Conservation (phyloP, 2,329 filamentous ascomycete genomes). For the Fusarium papillatum region DNA sequence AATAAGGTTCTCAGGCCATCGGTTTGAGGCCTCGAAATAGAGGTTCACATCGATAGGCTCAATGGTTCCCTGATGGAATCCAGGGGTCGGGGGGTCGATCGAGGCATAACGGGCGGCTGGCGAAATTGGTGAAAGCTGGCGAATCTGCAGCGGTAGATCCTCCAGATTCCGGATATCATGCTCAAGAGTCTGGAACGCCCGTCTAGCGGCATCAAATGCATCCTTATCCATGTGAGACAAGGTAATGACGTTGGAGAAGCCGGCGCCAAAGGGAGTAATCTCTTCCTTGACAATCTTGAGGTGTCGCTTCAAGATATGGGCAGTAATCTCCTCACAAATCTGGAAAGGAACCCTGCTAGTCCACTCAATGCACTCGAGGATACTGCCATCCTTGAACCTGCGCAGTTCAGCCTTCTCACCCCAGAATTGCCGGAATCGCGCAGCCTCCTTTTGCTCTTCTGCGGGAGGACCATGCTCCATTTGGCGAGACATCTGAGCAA, state of each 20-base stretch:
- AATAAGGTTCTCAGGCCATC: slow-evolving; percentile 92
- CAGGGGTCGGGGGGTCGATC: slow-evolving; percentile 56
- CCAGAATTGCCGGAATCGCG: slow-evolving; percentile 92
- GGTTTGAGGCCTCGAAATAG: slow-evolving; percentile 92
- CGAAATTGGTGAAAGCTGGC: slow-evolving; percentile 82
- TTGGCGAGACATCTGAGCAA: slow-evolving; percentile 77
- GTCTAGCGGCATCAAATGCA: slow-evolving; percentile 77
- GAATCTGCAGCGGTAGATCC: slow-evolving; percentile 88
- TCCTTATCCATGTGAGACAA: slow-evolving; percentile 63
- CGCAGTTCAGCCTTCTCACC: slow-evolving; percentile 93
- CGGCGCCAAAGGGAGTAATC: slow-evolving; percentile 64
- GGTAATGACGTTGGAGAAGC: slow-evolving; percentile 63
- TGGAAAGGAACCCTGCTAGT: slow-evolving; percentile 71
- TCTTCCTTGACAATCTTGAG: slow-evolving; percentile 71
- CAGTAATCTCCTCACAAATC: slow-evolving; percentile 84
- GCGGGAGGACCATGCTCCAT: slow-evolving; percentile 92
- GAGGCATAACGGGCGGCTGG: slow-evolving; percentile 82
- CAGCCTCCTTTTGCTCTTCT: slow-evolving; percentile 87
- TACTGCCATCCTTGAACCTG: slow-evolving; percentile 95
- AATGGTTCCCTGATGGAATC: slow-evolving; percentile 58
- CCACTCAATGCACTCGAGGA: slow-evolving; percentile 94
- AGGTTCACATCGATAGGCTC: slow-evolving; percentile 83
- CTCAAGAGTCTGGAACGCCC: slow-evolving; percentile 81
- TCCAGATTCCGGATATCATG: slow-evolving; percentile 82
- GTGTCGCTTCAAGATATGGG: slow-evolving; percentile 79